phyloP scores from a whole-genome alignment of 768 basidiomycete species.

The Tylopilus plumbeoviolaceoides region DNA sequence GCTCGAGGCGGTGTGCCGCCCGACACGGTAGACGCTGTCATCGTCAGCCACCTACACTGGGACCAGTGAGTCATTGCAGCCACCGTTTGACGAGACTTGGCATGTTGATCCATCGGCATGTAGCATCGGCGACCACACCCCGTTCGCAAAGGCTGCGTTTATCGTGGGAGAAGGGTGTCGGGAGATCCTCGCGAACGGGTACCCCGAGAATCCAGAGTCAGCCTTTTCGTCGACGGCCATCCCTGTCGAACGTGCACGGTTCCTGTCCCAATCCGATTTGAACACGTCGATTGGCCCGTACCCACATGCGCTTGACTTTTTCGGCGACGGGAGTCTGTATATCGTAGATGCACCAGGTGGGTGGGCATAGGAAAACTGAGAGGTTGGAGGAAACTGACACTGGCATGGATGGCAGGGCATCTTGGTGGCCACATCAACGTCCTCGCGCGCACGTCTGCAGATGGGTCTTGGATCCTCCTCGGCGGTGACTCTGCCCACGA shows the following conservation, averaged over 20 bases:
- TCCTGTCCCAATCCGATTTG: neutral
- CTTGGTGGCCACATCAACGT: conserved; percentile 51
- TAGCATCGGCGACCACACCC: conserved; percentile 38
- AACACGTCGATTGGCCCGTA: conserved; percentile 44
- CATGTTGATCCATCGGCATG: neutral
- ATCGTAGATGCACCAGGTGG: conserved; percentile 49
- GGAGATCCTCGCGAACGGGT: neutral
- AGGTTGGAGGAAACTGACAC: neutral
- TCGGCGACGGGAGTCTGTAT: conserved; percentile 55
- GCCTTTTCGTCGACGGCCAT: neutral
- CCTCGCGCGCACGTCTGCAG: conserved; percentile 49
- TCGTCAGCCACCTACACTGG: conserved; percentile 42
- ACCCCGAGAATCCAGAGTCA: neutral
- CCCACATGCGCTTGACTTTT: conserved; percentile 48
- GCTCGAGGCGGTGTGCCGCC: too few species aligned
- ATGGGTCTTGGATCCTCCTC: conserved; percentile 55
- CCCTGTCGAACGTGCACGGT: too few species aligned
- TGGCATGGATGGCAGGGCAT: conserved; percentile 34
- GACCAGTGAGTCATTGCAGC: conserved; percentile 30
- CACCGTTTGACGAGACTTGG: too few species aligned
- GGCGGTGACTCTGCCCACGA: conserved; percentile 57
- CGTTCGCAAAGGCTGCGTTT: conserved; percentile 43
- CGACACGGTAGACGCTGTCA: neutral
- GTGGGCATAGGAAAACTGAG: neutral
- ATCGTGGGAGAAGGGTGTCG: conserved; percentile 38